Evolutionary conservation across 2,329 filamentous ascomycete genomes (phyloP), one percentile per base, ranked within the genome.

Genomic region (Trichoderma aggressivum): DNA sequence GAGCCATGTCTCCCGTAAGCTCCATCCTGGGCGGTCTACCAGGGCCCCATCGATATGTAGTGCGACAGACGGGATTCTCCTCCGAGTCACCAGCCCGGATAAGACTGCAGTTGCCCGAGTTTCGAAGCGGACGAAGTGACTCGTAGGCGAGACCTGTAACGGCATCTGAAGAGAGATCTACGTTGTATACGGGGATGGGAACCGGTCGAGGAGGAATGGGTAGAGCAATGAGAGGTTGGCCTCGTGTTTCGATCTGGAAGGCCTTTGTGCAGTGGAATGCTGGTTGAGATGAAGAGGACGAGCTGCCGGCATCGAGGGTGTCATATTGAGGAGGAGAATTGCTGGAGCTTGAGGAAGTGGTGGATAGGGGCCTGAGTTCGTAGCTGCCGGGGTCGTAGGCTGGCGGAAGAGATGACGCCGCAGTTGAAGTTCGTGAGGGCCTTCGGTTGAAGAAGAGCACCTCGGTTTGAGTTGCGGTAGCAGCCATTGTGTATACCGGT

Each of bases 41-140:
- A 1, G 87, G 87, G 0, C 88, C 88, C 75, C 86, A 89, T 73
- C 84, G 85, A 78, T 90, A 90, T 4, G 82, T 84, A 0, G 88
- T 90, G 1, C 77, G 81, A 73, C 83, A 85, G n/a, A 88, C 75
- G 6, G 83, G 78, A 14, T 75, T 70, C n/a, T 76, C 75, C 1
- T 72, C 65, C 6, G 75, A 74, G 16, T 82, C 80, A 43, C 82
- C 79, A 26, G 81, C 83, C 43, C 85, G 78, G 5, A 86, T 77
- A 61, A 89, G 83, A 73, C 82, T 82, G 72, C 86, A 83, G 39
- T 80, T 83, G 3, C 83, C 86, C 1, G 86, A 88, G 71, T 79
- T 76, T 58, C 82, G 81, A 10, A 79, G 78, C 12, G 81, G 81
- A 5, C 88, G 85, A 32, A 86, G 79, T 28, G 87, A 90, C 14